Base-by-base conservation (phyloP, 2,329 filamentous ascomycete genomes). In the Colletotrichum sp. region DNA sequence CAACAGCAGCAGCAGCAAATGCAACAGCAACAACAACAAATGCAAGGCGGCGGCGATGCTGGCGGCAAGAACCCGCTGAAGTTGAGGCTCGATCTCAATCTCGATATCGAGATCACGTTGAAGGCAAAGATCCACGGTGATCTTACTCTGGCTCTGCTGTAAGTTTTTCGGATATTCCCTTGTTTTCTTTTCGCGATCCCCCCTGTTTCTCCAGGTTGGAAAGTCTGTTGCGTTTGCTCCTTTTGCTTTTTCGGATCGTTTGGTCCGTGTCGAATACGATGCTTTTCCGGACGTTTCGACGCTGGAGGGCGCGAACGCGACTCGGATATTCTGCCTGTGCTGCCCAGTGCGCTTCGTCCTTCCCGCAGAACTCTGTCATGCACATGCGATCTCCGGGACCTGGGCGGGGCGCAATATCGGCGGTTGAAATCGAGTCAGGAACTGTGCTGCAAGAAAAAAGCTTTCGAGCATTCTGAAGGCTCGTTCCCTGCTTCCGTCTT, bases 71-170 rank as follows among this genome's bases (percentile, higher is more conserved):
- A 80, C 60, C 79, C 78, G 65, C 59, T 81, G 16, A 78, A 80
- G 67, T 76, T 77, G 73, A 70, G 74, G 68, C 77, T 78, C 9
- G 77, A 96, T 82, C 87, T 95, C 71, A 96, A 96, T 84, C 85
- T 96, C 69, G 94, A 96, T 81, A 90, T 96, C 68, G 94, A 96
- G 85, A 94, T 96, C 79, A 92, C 95, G 84, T 87, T 96, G 71
- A 95, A 95, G 87, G 94, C 94, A 24, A 93, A 92, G 83, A 95
- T 96, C 77, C 91, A 95, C 79, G 94, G 94, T 80, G 94, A 96
- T 86, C 83, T 96, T 81, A 95, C 93, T 10, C 84, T 95, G 76
- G 92, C 91, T 74, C 88, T 95, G 81, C 91, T 94, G 94, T 95
- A 90, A 79, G 86, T 85, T 44, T 21, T 32, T 36, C 21, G 15